Evolutionary conservation across 805 yeast genomes (phyloP), one percentile per base, ranked within the genome.

Genomic region (Lipomyces orientalis): DNA sequence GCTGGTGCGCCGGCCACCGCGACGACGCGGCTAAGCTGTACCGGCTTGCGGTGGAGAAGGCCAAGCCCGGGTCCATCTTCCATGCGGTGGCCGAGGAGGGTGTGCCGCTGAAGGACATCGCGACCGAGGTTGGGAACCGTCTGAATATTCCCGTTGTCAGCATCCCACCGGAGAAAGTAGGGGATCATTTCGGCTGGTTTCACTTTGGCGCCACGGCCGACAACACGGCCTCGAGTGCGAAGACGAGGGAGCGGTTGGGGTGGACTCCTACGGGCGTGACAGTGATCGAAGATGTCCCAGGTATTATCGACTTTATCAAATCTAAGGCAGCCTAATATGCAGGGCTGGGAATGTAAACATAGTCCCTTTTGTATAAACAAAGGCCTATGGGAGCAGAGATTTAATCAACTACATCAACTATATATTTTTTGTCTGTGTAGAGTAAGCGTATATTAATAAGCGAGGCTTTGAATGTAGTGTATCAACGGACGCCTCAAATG

Each of bases 1-100:
- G 49, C 49, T 43, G 49, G 49, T 43, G 49, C 22, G 49, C 49
- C 49, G 22, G 49, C 49, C 49, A 43, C 49, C 49, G 49, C 49
- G 49, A 43, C 49, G 49, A 43, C 49, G 49, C 49, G 19, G 49
- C 49, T 14, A 43, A 43, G 49, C 49, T 43, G 49, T 43, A 43
- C 49, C 49, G 49, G 19, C 49, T 43, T 8, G 49, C 49, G 19
- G 19, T 43, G 49, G 49, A 43, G 19, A 43, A 43, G 49, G 49
- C 49, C 49, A 43, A 16, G 49, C 49, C 49, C 49, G 49, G 22
- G 22, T 43, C 22, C 49, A 43, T 43, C 49, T 16, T 43, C 49
- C 49, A 43, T 43, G 49, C 49, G 49, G 49, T 43, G 49, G 49
- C 49, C 19, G 49, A 43, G 49, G 49, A 43, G 22, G 22, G 49